Percentiles rank a stretch among this genome's conserved stretches.
phyloP scores from a whole-genome alignment of 2,329 filamentous ascomycete genomes.

The Penicillium hordei region DNA sequence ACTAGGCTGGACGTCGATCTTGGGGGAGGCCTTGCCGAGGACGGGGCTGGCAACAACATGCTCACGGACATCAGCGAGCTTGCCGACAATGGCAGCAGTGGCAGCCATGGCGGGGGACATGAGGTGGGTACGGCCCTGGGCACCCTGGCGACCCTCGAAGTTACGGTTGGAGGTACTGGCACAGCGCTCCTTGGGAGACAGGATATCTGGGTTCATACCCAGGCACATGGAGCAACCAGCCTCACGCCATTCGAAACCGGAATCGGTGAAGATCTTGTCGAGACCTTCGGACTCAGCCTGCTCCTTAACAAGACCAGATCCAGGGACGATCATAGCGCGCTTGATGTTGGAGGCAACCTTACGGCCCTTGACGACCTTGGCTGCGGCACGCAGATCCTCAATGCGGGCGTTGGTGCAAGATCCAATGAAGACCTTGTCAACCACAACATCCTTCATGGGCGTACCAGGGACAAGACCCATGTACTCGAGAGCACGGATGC shows the following conservation, averaged over 20 bases:
- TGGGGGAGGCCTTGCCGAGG: conserved; percentile 54
- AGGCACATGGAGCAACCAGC: conserved; percentile 99
- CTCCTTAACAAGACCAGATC: conserved; percentile 89
- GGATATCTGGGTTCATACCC: conserved; percentile 98
- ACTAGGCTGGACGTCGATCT: conserved; percentile 60
- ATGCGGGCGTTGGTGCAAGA: conserved; percentile 98
- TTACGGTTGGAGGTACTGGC: conserved; percentile 96
- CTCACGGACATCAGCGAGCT: conserved; percentile 87
- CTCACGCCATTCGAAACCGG: conserved; percentile 97
- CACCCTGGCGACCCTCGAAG: conserved; percentile 94
- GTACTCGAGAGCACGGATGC: conserved; percentile 83
- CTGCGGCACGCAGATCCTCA: conserved; percentile 87
- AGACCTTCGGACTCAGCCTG: conserved; percentile 90
- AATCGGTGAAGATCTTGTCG: conserved; percentile 86
- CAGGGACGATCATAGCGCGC: conserved; percentile 93
- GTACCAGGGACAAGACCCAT: conserved; percentile 90
- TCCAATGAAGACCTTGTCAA: conserved; percentile 98
- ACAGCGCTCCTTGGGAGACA: conserved; percentile 87
- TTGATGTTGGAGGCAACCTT: conserved; percentile 87
- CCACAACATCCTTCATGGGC: conserved; percentile 81
- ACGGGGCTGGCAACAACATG: conserved; percentile 56
- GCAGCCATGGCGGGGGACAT: conserved; percentile 98
- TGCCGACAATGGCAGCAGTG: conserved; percentile 83
- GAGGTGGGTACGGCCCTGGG: conserved; percentile 84
- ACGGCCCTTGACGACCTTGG: conserved; percentile 80